These are phyloP conservation scores for Earliella scabrosa DNA, from an alignment of 1,284 basidiomycete genomes.

Conservation along the genomic window DNA sequence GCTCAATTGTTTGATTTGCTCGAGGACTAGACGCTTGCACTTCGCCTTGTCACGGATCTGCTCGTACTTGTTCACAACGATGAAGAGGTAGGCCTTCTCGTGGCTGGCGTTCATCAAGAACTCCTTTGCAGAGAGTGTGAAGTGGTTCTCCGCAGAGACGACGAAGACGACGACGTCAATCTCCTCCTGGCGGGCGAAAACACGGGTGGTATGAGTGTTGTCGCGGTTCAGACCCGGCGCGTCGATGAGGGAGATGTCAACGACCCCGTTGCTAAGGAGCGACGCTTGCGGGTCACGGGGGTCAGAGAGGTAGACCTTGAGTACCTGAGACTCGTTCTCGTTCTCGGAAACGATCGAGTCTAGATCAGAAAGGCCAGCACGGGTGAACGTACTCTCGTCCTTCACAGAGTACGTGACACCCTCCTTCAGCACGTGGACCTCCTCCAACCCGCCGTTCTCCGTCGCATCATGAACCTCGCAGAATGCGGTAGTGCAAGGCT, in stretches of 20 bases:
- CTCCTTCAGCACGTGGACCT: conserved; percentile 81
- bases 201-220: conserved; percentile 92
- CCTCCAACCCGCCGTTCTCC: conserved; percentile 81
- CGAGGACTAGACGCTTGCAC: conserved; percentile 88
- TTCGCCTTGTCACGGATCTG: conserved; percentile 96
- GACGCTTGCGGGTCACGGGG: conserved; percentile 77
- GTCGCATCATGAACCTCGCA: conserved; percentile 96
- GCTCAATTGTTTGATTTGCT: conserved; percentile 93
- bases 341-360: conserved; percentile 85
- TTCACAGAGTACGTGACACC: conserved; percentile 72
- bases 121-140: conserved; percentile 95
- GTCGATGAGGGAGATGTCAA: conserved; percentile 98
- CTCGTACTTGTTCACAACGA: conserved; percentile 99
- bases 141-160: conserved; percentile 98
- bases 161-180: conserved; percentile 99
- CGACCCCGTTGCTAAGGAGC: conserved; percentile 93
- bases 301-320: conserved; percentile 88
- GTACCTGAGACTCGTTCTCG: conserved; percentile 69
- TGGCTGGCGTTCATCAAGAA: conserved; percentile 94
- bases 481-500: conserved; percentile 97
- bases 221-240: conserved; percentile 98
- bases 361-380: conserved; percentile 71
- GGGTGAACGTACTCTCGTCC: conserved; percentile 81
- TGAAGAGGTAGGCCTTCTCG: conserved; percentile 98
- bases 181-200: conserved; percentile 96